A percentile compares a stretch with the other conserved stretches of the same genome.
Conservation (phyloP, 441 rosid species). For the Lepidium campestre region DNA sequence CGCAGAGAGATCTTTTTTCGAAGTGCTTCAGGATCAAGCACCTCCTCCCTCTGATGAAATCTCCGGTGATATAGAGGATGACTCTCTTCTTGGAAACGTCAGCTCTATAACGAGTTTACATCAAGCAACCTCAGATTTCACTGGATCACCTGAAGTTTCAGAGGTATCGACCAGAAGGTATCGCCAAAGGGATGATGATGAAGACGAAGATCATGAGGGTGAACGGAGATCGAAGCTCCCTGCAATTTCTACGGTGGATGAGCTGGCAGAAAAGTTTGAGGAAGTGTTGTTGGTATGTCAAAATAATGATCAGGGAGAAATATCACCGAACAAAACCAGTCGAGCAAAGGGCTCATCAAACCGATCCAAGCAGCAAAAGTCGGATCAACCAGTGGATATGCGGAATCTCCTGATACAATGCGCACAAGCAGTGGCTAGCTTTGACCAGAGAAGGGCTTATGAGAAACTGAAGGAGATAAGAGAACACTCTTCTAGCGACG, state of each 20-base stretch:
- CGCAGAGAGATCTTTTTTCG: conserved; percentile 69
- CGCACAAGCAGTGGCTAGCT: conserved; percentile 72
- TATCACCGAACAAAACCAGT: not conserved
- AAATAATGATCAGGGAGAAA: conserved; percentile 14
- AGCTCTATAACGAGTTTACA: conserved; percentile 13
- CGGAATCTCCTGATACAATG: conserved; percentile 58
- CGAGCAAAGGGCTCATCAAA: not conserved
- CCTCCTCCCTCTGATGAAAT: conserved; percentile 27
- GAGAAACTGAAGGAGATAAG: conserved; percentile 66
- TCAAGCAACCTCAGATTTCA: conserved; percentile 9
- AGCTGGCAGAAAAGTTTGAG: conserved; percentile 50
- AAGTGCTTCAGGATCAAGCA: conserved; percentile 52
- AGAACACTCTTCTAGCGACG: conserved; percentile 52
- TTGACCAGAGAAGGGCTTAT: conserved; percentile 55
- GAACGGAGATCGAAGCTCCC: conserved; percentile 54
- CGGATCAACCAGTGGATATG: conserved; percentile 60
- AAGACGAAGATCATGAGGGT: conserved; percentile 35
- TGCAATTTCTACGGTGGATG: conserved; percentile 48
- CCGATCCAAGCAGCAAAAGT: conserved; percentile 16
- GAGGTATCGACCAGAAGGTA: conserved; percentile 40
- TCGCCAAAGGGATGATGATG: conserved; percentile 37
- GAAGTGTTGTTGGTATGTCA: conserved; percentile 52
- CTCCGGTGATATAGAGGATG: not conserved
- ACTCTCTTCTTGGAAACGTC: conserved; percentile 5
- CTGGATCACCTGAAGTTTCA: conserved; percentile 23